These are phyloP conservation scores for Aureobasidium sp. DNA, from an alignment of 2,329 filamentous ascomycete species.

Conservation along the genomic window DNA sequence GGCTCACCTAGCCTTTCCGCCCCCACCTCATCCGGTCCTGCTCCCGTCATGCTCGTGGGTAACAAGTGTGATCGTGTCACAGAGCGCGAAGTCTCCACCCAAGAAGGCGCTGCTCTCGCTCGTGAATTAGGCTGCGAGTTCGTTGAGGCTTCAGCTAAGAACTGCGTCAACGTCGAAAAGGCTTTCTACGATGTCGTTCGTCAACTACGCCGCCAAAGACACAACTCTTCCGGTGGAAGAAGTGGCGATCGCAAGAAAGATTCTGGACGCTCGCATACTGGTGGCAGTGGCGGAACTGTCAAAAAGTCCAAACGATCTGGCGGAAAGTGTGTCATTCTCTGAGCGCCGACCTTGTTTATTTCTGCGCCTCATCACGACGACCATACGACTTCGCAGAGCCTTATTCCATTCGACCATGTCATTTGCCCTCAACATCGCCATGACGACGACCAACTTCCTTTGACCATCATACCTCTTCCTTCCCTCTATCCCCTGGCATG, in stretches of 20 bases:
- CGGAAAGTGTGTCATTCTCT: conserved; percentile 13
- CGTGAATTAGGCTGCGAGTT: conserved; percentile 93
- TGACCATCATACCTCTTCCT: not conserved
- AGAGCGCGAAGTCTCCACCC: conserved; percentile 90
- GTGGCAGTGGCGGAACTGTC: not conserved
- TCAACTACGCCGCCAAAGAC: conserved; percentile 72
- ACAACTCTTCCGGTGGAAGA: conserved; percentile 9
- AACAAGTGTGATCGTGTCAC: conserved; percentile 98
- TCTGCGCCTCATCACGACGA: conserved; percentile 4
- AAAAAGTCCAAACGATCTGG: conserved; percentile 4
- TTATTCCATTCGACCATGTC: conserved; percentile 4
- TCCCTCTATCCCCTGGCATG: not conserved
- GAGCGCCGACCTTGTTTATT: not conserved
- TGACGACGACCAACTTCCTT: not conserved
- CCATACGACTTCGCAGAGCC: conserved; percentile 7
- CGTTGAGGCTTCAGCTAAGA: conserved; percentile 93
- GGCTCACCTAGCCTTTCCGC: conserved; percentile 58
- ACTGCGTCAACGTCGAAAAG: conserved; percentile 97
- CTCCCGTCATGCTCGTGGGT: conserved; percentile 95
- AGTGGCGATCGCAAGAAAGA: conserved; percentile 1
- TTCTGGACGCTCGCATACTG: not conserved
- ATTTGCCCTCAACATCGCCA: not conserved
- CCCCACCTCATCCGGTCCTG: conserved; percentile 49
- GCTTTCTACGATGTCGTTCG: conserved; percentile 97
- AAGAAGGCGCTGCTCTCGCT: conserved; percentile 86